Base-by-base conservation (phyloP, 352 stramenopile species). In the Phytophthora palmivora region DNA sequence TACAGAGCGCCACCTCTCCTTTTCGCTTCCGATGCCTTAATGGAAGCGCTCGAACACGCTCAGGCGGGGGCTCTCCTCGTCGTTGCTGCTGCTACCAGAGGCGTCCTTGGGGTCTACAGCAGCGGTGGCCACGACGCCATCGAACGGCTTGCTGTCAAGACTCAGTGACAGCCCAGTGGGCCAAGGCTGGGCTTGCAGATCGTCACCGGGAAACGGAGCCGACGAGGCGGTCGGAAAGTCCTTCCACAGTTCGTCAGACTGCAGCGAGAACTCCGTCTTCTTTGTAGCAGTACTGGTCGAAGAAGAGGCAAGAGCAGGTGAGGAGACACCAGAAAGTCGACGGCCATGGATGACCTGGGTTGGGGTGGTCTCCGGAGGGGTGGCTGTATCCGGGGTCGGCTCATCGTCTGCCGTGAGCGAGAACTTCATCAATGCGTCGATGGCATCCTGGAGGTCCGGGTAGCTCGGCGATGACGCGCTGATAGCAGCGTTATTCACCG, bases 371-470 rank as follows among this genome's bases (percentile, higher is more conserved):
- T 78, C 66, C 24, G 55, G 51, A 10, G 72, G 67, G n/a, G 67
- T 63, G n/a, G 63, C 71, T 24, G 50, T 70, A 41, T 79, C 73
- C n/a, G 63, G 53, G 18, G 44, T 55, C 19, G 57, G 21, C 22
- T 71, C 48, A 41, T 87, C 78, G 37, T 91, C 80, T 7, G 53
- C 67, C 42, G 84, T 87, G 21, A 92, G 70, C 56, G 84, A 92
- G 54, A 93, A 93, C 72, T 90, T 90, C 79, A 93, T 89, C 72
- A 93, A 84, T 74, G 84, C 82, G 74, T 93, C 84, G 66, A 93
- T 93, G 78, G 84, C 82, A 84, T 93, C 84, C 58, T 93, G 82
- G 74, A 93, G 78, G 52, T 93, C 80, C 16, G 82, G 84, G 72
- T 91, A 93, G 48, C 73, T 77, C 19, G 72, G 61, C 44, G 70